phyloP scores from a whole-genome alignment of 495 filamentous ascomycete species.

The Aspergillus conjunctus region DNA sequence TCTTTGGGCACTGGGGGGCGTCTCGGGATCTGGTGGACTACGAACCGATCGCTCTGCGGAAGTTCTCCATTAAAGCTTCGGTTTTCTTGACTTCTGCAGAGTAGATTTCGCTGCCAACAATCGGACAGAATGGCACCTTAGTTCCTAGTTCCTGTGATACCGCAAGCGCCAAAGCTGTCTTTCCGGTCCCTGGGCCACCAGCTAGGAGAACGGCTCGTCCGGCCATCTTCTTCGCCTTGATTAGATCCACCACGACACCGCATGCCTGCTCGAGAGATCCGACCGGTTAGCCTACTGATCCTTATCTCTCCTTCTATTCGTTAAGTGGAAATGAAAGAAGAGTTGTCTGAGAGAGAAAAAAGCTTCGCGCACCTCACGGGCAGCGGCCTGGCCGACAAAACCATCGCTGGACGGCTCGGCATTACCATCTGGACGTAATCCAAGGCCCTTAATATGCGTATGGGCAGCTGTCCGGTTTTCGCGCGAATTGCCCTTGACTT shows the following conservation, averaged over 20 bases:
- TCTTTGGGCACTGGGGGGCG: not conserved
- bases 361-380: slow-evolving; percentile 69
- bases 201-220: slow-evolving; percentile 91
- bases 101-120: slow-evolving; percentile 96
- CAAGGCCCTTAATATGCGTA: slow-evolving; percentile 94
- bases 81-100: slow-evolving; percentile 98
- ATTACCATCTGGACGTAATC: slow-evolving; percentile 76
- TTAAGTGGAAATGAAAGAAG: not conserved
- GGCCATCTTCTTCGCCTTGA: slow-evolving; percentile 94
- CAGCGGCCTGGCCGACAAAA: slow-evolving; percentile 85
- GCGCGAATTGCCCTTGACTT: slow-evolving; percentile 93
- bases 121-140: slow-evolving; percentile 96
- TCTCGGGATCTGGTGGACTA: not conserved
- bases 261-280: slow-evolving; percentile 63
- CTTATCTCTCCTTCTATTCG: not conserved
- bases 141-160: slow-evolving; percentile 95
- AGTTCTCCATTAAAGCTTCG: slow-evolving; percentile 98
- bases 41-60: slow-evolving; percentile 87
- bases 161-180: slow-evolving; percentile 92
- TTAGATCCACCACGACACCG: slow-evolving; percentile 92
- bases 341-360: not conserved
- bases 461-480: slow-evolving; percentile 95
- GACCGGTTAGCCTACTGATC: slow-evolving; percentile 18
- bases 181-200: slow-evolving; percentile 91
- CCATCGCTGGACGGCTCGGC: slow-evolving; percentile 76